Conservation (phyloP, 1,139 yeast species). For the Saccharomycopsis hybrid region DNA sequence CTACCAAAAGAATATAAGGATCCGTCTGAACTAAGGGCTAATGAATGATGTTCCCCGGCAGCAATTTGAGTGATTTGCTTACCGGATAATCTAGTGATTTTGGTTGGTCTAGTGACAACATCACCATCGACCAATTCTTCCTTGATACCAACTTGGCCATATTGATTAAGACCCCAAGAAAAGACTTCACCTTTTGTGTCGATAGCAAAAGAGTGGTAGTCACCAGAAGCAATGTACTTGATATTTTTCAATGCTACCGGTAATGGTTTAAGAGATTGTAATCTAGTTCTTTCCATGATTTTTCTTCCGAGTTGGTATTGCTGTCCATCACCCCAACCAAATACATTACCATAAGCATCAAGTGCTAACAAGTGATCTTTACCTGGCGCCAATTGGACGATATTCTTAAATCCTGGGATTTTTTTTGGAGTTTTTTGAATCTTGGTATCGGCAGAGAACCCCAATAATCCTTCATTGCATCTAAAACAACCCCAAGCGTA, state of each 20-base stretch:
- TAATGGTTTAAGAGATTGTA: slow-evolving; percentile 65
- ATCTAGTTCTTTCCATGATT: slow-evolving; percentile 68
- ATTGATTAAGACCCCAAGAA: slow-evolving; percentile 95
- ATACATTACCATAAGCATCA: slow-evolving; percentile 79
- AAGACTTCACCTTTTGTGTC: slow-evolving; percentile 63
- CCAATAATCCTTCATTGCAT: slow-evolving; percentile 85
- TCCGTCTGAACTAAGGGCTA: slow-evolving; percentile 68
- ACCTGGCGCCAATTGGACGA: slow-evolving; percentile 86
- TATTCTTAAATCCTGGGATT: slow-evolving; percentile 54
- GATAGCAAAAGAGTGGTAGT: slow-evolving; percentile 92
- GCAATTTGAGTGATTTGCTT: slow-evolving; percentile 57
- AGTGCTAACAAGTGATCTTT: slow-evolving; percentile 86
- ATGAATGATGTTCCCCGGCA: slow-evolving; percentile 93
- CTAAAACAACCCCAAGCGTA: slow-evolving; percentile 98
- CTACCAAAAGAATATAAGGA: slow-evolving; percentile 83
- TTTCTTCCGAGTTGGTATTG: slow-evolving; percentile 87
- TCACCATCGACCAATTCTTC: slow-evolving; percentile 72
- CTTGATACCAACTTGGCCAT: slow-evolving; percentile 89
- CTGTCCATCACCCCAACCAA: slow-evolving; percentile 97
- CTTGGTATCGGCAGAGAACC: slow-evolving; percentile 62
- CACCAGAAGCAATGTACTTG: slow-evolving; percentile 84
- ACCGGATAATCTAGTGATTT: slow-evolving; percentile 52
- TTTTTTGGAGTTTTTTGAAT: slow-evolving; percentile 64
- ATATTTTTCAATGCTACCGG: slow-evolving; percentile 74
- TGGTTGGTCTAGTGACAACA: slow-evolving; percentile 69